Conservation (phyloP, 345 rosid genomes). For the Heritiera fomes region DNA sequence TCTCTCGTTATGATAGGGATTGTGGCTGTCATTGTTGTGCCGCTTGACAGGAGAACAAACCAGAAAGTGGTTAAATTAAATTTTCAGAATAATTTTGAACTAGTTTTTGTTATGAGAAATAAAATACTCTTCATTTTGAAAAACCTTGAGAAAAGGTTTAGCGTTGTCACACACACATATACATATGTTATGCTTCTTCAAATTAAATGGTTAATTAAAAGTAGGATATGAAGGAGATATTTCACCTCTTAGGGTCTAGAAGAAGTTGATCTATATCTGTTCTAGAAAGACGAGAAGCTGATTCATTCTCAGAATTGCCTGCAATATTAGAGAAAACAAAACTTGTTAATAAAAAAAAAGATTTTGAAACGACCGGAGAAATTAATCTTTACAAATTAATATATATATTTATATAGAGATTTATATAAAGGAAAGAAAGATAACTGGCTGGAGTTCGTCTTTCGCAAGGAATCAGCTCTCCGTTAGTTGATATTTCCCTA, state of each 20-base stretch:
- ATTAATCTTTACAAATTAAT: not conserved
- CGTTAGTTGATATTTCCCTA: conserved; percentile 59
- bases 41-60: too few species aligned
- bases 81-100: too few species aligned
- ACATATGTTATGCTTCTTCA: not conserved
- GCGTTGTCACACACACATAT: too few species aligned
- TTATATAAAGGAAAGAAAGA: conserved; percentile 9
- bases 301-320: conserved; percentile 38
- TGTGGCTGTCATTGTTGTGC: not conserved
- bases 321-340: not conserved
- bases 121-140: too few species aligned
- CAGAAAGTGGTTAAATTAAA: too few species aligned
- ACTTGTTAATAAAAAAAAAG: not conserved
- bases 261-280: conserved; percentile 38
- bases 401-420: too few species aligned
- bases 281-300: conserved; percentile 38
- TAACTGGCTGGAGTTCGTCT: conserved; percentile 47
- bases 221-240: not conserved
- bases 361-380: too few species aligned
- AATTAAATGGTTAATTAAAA: not conserved
- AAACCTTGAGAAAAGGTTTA: too few species aligned
- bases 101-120: too few species aligned
- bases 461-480: conserved; percentile 75
- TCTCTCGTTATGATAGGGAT: not conserved
- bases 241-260: conserved; percentile 43